Percentiles rank a stretch among this genome's conserved stretches.
These are phyloP conservation scores for Microbotryum silenes-acaulis DNA, from an alignment of 1,284 basidiomycete species.

Conservation along the genomic window DNA sequence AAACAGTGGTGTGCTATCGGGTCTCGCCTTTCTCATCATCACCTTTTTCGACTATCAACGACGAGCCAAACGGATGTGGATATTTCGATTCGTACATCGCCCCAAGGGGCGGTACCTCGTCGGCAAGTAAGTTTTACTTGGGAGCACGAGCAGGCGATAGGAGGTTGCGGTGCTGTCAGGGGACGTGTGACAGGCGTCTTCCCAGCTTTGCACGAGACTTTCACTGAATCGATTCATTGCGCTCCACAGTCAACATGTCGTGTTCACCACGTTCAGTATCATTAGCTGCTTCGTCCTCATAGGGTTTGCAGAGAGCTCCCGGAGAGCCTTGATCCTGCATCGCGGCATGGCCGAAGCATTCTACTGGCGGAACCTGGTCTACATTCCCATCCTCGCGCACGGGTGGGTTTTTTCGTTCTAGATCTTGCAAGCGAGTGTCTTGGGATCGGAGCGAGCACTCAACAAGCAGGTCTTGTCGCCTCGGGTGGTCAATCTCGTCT, in stretches of 20 bases:
- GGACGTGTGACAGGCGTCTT: neutral
- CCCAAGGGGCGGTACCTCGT: constrained; percentile 14
- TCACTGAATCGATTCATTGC: neutral
- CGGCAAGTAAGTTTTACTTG: constrained; percentile 7
- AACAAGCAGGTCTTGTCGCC: constrained; percentile 14
- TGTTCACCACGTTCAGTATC: constrained; percentile 11
- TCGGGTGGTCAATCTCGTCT: constrained; percentile 5
- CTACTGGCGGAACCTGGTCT: constrained; percentile 14
- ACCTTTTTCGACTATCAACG: constrained; percentile 6
- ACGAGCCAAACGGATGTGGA: constrained; percentile 8
- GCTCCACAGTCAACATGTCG: constrained; percentile 10
- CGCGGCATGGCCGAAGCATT: neutral
- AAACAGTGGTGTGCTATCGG: constrained; percentile 1
- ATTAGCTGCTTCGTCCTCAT: constrained; percentile 6
- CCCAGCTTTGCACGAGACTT: too few species aligned
- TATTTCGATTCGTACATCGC: constrained; percentile 9
- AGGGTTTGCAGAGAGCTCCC: constrained; percentile 8
- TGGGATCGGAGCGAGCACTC: constrained; percentile 5
- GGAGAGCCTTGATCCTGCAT: neutral
- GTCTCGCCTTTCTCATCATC: constrained; percentile 2
- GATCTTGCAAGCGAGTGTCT: constrained; percentile 14
- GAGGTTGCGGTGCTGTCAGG: too few species aligned
- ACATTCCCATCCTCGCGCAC: constrained; percentile 10
- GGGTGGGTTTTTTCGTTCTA: constrained; percentile 10
- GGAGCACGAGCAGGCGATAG: too few species aligned